Evolutionary conservation across 225 moss, liverwort and hornwort genomes (phyloP), one percentile per base, ranked within the genome.

Genomic region (Physcomitrium patens): DNA sequence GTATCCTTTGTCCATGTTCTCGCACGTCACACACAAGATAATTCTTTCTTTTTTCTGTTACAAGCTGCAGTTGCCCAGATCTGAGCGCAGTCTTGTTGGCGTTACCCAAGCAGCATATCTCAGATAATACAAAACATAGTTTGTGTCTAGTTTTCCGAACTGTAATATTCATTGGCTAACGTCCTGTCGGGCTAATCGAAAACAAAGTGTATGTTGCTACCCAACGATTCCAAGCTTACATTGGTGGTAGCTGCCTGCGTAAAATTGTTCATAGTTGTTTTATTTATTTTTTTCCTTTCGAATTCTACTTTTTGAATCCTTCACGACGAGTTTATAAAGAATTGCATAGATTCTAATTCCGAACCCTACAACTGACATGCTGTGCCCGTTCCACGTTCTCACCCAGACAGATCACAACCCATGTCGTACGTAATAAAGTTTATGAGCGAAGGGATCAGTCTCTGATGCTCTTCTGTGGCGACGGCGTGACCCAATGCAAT

Each of bases 71-170:
- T 28, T 86, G 87, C 53, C 90, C 81, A 5, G 94, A 92, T 43
- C 86, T 86, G 10, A 96, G 58, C 17, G 96, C 89, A 42, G 92
- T 89, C 46, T 91, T 81, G 50, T 94, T 96, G 8, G 96, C 96
- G 61, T 92, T 93, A n/a, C 92, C 96, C 15, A 96, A 75, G 20
- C 86, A 85, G 78, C 91, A 91, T 53, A 94, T 81, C 55, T 92
- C 90, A 45, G 92, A 82, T 65, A 92, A 84, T 27, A 85, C 83
- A 80, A 91, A 92, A 69, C 85, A 94, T 41, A 92, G 69, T 92
- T 92, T 94, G 80, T 78, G 70, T 42, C 31, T 7, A 37, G 31
- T 37, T 37, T 37, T 37, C 31, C 4, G 31, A 37, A 56, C 42
- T 77, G 83, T 79, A 74, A 50, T 45, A 69, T 47, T 52, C 79